Conservation (phyloP, 441 rosid genomes). For the Adansonia madagascariensis region DNA sequence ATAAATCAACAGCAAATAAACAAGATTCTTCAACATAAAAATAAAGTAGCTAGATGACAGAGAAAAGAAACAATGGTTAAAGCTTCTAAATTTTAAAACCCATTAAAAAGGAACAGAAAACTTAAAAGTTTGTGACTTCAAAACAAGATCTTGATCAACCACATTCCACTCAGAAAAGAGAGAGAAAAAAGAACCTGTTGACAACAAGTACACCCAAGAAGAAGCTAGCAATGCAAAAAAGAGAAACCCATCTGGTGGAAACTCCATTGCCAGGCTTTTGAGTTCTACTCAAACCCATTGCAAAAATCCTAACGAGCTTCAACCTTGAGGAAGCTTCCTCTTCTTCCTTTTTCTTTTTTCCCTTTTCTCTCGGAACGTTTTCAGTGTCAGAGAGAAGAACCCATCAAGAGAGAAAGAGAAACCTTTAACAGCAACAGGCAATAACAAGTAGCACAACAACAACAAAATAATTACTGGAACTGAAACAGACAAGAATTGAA, state of each 20-base stretch:
- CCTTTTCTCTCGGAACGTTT: background rate
- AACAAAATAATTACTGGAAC: slow-evolving; percentile 19
- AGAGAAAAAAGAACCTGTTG: slow-evolving; percentile 63
- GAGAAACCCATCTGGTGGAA: slow-evolving; percentile 77
- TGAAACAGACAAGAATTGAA: slow-evolving; percentile 23
- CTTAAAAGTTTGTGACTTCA: slow-evolving; percentile 32
- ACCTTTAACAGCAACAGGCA: slow-evolving; percentile 1
- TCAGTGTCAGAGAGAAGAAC: slow-evolving; percentile 37
- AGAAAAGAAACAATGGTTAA: slow-evolving; percentile 10
- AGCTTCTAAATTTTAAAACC: slow-evolving; percentile 25
- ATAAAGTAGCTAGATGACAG: slow-evolving; percentile 28
- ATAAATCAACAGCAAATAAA: slow-evolving; percentile 31
- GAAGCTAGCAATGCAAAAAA: slow-evolving; percentile 90
- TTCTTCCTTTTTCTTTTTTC: background rate
- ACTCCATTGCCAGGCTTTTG: slow-evolving; percentile 69
- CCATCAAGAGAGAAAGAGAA: slow-evolving; percentile 23
- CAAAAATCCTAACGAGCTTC: slow-evolving; percentile 31
- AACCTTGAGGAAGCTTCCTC: slow-evolving; percentile 41
- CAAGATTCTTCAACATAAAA: slow-evolving; percentile 25
- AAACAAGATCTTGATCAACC: slow-evolving; percentile 49
- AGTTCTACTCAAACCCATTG: slow-evolving; percentile 79
- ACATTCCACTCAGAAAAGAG: slow-evolving; percentile 21
- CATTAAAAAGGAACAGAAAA: slow-evolving; percentile 21
- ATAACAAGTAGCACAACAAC: background rate
- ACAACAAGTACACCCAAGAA: slow-evolving; percentile 83